Percentiles rank a stretch among this genome's conserved stretches.
Evolutionary conservation across 164 flowering plant species (phyloP).

Genomic region (Annona cherimola): DNA sequence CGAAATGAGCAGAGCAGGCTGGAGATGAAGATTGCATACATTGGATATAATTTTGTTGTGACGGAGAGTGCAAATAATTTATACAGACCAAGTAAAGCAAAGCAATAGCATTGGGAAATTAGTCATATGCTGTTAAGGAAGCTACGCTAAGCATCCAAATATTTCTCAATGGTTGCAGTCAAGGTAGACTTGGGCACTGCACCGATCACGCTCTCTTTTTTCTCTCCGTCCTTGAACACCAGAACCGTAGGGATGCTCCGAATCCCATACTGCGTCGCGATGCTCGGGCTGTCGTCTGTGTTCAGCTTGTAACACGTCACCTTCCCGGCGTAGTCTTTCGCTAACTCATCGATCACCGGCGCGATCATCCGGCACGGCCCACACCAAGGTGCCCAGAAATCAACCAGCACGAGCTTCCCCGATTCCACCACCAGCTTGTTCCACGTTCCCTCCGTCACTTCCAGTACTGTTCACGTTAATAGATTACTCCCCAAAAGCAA

Average conservation of each 20-base stretch:
- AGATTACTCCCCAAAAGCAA: too few relatives aligned
- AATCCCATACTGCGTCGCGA: conserved; percentile 60
- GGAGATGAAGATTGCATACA: too few relatives aligned
- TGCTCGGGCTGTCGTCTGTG: conserved; percentile 60
- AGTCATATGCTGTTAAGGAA: too few relatives aligned
- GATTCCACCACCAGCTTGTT: conserved; percentile 33
- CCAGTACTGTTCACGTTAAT: conserved; percentile 36
- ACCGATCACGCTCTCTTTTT: conserved; percentile 69
- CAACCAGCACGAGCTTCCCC: conserved; percentile 54
- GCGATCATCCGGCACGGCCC: conserved; percentile 86
- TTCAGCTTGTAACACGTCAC: conserved; percentile 60
- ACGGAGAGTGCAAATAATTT: too few relatives aligned
- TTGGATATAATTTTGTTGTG: too few relatives aligned
- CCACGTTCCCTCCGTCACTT: conserved; percentile 59
- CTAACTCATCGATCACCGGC: conserved; percentile 62
- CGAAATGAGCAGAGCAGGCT: too few relatives aligned
- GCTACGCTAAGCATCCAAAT: conserved; percentile 20
- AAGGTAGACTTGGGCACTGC: conserved; percentile 74
- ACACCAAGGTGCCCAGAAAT: conserved; percentile 96
- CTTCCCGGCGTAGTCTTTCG: conserved; percentile 62
- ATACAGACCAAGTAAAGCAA: too few relatives aligned
- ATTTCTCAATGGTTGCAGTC: conserved; percentile 56
- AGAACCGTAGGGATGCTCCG: conserved; percentile 78
- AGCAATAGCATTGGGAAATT: too few relatives aligned
- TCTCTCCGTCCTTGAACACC: conserved; percentile 79